Base-by-base conservation (phyloP, 148 eudicot genomes). In the Gaultheria prostrata region DNA sequence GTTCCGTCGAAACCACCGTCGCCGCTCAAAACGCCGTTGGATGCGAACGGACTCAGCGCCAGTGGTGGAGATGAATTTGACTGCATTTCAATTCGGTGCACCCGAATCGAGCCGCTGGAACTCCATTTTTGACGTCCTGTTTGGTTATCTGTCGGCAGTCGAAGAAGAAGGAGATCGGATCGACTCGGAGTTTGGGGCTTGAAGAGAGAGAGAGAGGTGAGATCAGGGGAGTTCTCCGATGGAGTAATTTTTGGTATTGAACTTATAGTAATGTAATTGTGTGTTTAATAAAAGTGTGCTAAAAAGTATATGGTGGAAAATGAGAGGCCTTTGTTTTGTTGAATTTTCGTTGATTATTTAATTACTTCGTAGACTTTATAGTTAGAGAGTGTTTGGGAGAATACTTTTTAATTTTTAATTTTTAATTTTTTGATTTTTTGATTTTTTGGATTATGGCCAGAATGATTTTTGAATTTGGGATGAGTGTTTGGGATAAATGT, bases 1-100 rank as follows among this genome's bases (percentile, higher is more conserved):
- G 98, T 90, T 20, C 89, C 78, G 80, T 89, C 94, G 78, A 92
- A 91, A 78, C 92, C 95, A 80, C 87, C 89, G 83, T 83, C 85
- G 86, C 88, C 85, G 87, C 89, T 89, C 82, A 92, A 90, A 86
- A 90, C 89, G 74, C 87, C 92, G 85, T 88, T 88, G 46, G 90
- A 89, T n/a, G 93, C 88, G 21, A 93, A 87, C 15, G 93, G 92
- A 87, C 83, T 90, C 65, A 91, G 84, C 43, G 85, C 84, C 69
- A 89, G 87, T 83, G 93, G 88, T 50, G 86, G 82, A 57, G 92
- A 13, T 30, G 30, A 82, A 20, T 83, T 82, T 67, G 95, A 83
- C 87, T 86, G 93, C 95, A 94, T 94, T 88, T 94, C 98, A 94
- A 73, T 51, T 85, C 79, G 49, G 54, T 50, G 51, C 46, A 26